A percentile compares a stretch with the other conserved stretches of the same genome.
phyloP scores from a whole-genome alignment of 371 early-diverging fungal genomes.

The Globomyces sp. region DNA sequence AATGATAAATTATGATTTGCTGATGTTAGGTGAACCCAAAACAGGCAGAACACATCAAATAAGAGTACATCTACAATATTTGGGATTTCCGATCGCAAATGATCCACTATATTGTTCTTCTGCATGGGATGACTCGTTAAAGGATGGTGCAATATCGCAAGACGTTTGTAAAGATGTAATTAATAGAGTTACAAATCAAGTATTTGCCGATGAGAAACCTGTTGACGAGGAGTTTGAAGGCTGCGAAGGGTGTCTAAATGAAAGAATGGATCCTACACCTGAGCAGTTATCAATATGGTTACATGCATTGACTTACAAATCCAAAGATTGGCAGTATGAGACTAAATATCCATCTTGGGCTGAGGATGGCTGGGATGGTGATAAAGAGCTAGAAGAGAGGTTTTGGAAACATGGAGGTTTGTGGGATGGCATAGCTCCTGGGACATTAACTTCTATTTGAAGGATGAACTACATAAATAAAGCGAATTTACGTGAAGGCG shows the following conservation, averaged over 20 bases:
- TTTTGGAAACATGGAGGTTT: slow-evolving; percentile 39
- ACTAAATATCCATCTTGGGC: slow-evolving; percentile 83
- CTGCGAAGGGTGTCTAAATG: slow-evolving; percentile 52
- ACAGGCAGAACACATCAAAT: slow-evolving; percentile 99
- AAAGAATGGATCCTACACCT: slow-evolving; percentile 62
- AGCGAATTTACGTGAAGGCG: too few species aligned
- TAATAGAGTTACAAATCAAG: neutral
- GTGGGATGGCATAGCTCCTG: slow-evolving; percentile 33
- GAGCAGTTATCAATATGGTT: slow-evolving; percentile 77
- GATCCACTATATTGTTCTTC: slow-evolving; percentile 87
- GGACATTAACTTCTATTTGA: neutral
- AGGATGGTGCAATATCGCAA: slow-evolving; percentile 44
- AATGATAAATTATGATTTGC: neutral
- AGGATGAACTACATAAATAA: too few species aligned
- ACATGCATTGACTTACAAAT: slow-evolving; percentile 75
- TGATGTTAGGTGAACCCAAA: slow-evolving; percentile 61
- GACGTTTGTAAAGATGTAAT: slow-evolving; percentile 20
- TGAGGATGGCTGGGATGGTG: slow-evolving; percentile 34
- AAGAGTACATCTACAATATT: slow-evolving; percentile 93
- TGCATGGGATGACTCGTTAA: slow-evolving; percentile 69
- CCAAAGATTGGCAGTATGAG: slow-evolving; percentile 65
- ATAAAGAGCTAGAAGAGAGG: slow-evolving; percentile 27
- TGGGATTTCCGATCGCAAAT: slow-evolving; percentile 97
- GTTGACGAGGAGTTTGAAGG: slow-evolving; percentile 9
- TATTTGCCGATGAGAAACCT: slow-evolving; percentile 13